phyloP scores from a whole-genome alignment of 2,329 filamentous ascomycete species.

The Coniochaeta hoffmannii region DNA sequence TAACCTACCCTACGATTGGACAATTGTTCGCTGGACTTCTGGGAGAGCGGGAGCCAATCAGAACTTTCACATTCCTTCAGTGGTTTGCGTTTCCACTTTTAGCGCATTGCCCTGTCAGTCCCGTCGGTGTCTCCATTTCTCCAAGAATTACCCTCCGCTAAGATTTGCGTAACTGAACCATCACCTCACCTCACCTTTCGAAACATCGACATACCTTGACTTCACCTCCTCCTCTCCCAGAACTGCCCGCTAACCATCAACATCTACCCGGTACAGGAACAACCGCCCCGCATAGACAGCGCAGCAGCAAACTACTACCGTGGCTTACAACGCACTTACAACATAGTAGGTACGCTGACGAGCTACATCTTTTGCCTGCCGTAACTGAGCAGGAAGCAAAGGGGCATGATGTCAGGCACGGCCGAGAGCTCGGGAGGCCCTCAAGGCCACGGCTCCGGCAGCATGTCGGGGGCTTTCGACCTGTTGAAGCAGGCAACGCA shows the following conservation, averaged over 20 bases:
- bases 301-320: neutral
- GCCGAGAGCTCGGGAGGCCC: conserved; percentile 16
- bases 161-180: neutral
- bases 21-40: neutral
- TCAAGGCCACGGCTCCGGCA: conserved; percentile 19
- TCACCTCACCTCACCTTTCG: neutral
- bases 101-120: neutral
- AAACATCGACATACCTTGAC: neutral
- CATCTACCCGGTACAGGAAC: no score
- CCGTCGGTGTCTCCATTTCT: no score
- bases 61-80: neutral
- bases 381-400: neutral
- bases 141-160: neutral
- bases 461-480: conserved; percentile 39
- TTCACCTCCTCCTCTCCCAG: neutral
- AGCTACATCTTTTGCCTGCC: neutral
- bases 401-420: conserved; percentile 40
- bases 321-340: neutral
- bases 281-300: no score
- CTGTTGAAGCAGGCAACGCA: conserved; percentile 54
- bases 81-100: neutral
- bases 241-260: no score
- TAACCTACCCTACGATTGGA: no score
- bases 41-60: neutral
- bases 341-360: neutral